Conservation (phyloP, 306 rosid genomes). For the Luffa acutangula region DNA sequence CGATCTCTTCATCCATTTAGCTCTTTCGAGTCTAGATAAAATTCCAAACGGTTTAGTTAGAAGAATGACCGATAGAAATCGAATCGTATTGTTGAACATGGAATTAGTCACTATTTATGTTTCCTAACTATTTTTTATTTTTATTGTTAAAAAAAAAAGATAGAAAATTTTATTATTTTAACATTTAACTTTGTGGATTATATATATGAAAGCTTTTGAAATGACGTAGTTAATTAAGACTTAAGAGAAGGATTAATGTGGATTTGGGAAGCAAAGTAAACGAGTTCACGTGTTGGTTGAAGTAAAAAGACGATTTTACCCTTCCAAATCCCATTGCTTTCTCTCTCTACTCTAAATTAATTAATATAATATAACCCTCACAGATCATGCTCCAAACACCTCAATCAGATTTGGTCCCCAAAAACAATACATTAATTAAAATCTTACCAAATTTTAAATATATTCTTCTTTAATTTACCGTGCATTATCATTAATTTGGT, state of each 20-base stretch:
- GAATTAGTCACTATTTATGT: too few species aligned
- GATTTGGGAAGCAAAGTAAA: background rate
- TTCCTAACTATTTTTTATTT: too few species aligned
- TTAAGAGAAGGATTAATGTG: background rate
- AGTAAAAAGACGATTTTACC: background rate
- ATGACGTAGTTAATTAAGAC: background rate
- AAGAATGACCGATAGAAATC: too few species aligned
- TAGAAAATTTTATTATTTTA: too few species aligned
- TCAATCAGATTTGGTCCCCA: slow-evolving; percentile 54
- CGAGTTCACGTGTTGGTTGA: background rate
- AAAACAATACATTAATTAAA: slow-evolving; percentile 1
- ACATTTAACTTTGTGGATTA: too few species aligned
- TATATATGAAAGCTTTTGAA: too few species aligned
- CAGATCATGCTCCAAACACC: slow-evolving; percentile 75
- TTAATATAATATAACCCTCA: slow-evolving; percentile 83
- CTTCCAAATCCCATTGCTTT: slow-evolving; percentile 12
- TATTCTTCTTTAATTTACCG: slow-evolving; percentile 9
- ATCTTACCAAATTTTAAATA: background rate
- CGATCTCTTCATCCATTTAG: too few species aligned
- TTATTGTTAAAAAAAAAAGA: background rate
- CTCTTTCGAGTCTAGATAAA: too few species aligned
- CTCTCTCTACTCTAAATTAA: slow-evolving; percentile 75
- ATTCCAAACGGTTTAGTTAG: too few species aligned
- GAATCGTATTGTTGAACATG: too few species aligned
- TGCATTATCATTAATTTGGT: slow-evolving; percentile 13